Evolutionary conservation across 2,329 filamentous ascomycete species (phyloP).

Genomic region (Penicillium sumatraense): DNA sequence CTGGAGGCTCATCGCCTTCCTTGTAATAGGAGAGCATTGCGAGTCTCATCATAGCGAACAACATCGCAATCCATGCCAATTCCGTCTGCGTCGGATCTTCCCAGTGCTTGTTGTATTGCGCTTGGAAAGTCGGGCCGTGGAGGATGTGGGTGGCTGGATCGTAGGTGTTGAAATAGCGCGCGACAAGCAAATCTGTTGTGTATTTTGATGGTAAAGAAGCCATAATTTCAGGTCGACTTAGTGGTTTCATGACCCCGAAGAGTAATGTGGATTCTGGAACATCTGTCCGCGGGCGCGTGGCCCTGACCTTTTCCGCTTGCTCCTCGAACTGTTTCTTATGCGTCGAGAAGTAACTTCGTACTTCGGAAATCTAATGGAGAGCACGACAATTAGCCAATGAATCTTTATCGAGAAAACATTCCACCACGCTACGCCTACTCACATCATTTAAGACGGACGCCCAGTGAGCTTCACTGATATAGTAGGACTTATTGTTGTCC

Average conservation of each 20-base stretch:
- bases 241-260: constrained; percentile 71
- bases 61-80: constrained; percentile 65
- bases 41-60: constrained; percentile 68
- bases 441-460: constrained; percentile 74
- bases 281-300: constrained; percentile 62
- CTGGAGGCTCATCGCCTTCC: constrained; percentile 66
- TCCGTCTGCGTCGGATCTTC: constrained; percentile 60
- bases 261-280: constrained; percentile 74
- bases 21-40: constrained; percentile 66
- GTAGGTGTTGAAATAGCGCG: constrained; percentile 86
- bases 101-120: constrained; percentile 70
- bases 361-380: constrained; percentile 73
- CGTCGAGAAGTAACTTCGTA: constrained; percentile 83
- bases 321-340: constrained; percentile 90
- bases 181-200: constrained; percentile 81
- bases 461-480: constrained; percentile 84
- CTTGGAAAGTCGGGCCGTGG: constrained; percentile 83
- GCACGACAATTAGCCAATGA: not conserved
- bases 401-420: not conserved
- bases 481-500: constrained; percentile 77
- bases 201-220: constrained; percentile 79
- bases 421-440: constrained; percentile 26
- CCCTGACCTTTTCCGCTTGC: constrained; percentile 76
- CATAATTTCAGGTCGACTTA: constrained; percentile 76
- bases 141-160: constrained; percentile 71